A percentile compares a stretch with the other conserved stretches of the same genome.
Evolutionary conservation across 805 yeast genomes (phyloP).

Genomic region (Yarrowia sp.): DNA sequence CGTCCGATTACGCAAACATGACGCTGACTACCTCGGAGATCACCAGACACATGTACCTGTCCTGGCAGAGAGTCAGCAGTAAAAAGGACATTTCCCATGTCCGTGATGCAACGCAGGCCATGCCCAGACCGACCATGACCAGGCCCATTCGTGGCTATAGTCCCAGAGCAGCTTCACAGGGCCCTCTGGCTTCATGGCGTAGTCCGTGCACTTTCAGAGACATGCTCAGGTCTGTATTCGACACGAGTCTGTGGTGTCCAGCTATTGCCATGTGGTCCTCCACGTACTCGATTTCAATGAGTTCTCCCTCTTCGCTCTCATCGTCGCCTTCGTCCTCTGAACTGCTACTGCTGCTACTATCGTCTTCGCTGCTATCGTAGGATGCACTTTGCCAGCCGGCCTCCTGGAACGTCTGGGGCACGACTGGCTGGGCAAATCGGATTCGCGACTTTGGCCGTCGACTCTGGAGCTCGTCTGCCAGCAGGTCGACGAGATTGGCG

Average conservation of each 20-base stretch:
- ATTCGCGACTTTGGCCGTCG: background rate
- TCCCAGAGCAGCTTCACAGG: no score
- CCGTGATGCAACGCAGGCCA: background rate
- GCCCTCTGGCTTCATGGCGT: background rate
- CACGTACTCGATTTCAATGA: slow-evolving; percentile 10
- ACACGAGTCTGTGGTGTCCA: background rate
- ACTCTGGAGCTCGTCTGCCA: slow-evolving; percentile 13
- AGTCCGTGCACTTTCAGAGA: background rate
- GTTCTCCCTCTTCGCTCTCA: slow-evolving; percentile 5
- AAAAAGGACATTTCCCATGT: background rate
- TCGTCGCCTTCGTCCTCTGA: background rate
- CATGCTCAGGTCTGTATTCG: background rate
- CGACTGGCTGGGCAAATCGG: background rate
- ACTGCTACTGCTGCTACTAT: background rate
- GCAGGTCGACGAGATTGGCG: slow-evolving; percentile 26
- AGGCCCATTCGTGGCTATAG: background rate
- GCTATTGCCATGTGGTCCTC: background rate
- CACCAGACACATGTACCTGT: background rate
- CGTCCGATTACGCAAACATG: no score
- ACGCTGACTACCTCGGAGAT: background rate
- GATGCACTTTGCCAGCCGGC: background rate
- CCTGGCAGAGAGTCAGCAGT: background rate
- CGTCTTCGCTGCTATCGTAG: slow-evolving; percentile 17
- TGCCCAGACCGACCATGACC: background rate
- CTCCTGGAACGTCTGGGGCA: slow-evolving; percentile 1